A percentile compares a stretch with the other conserved stretches of the same genome.
These are phyloP conservation scores for Luffa aegyptiaca DNA, from an alignment of 306 rosid species.

Conservation along the genomic window DNA sequence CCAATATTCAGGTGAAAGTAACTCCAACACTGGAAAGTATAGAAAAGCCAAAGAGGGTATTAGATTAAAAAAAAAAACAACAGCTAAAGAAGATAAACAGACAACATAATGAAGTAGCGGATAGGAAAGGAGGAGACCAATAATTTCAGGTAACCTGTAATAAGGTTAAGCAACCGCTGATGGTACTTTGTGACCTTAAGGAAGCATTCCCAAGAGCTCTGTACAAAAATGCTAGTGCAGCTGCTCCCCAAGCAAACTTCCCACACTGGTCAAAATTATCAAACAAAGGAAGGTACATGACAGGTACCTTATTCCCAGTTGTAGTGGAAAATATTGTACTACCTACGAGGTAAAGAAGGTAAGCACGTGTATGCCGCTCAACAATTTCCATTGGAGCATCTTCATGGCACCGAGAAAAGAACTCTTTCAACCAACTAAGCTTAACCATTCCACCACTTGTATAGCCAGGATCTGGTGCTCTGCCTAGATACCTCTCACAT, in stretches of 20 bases:
- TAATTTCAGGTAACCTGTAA: constrained; percentile 50
- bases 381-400: constrained; percentile 64
- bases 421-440: constrained; percentile 98
- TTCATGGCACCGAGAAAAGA: constrained; percentile 75
- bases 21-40: constrained; percentile 85
- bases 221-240: constrained; percentile 77
- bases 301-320: constrained; percentile 98
- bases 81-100: neutral
- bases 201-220: constrained; percentile 98
- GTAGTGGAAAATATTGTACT: constrained; percentile 98
- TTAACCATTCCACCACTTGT: constrained; percentile 99
- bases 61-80: neutral
- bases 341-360: constrained; percentile 95
- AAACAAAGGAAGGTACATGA: constrained; percentile 96
- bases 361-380: constrained; percentile 88
- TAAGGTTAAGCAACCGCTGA: constrained; percentile 94
- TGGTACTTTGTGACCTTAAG: constrained; percentile 88
- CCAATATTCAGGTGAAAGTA: constrained; percentile 93
- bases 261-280: constrained; percentile 75
- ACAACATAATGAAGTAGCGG: neutral
- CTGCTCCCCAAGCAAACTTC: constrained; percentile 94
- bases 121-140: neutral
- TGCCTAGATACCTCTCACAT: constrained; percentile 82
- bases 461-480: constrained; percentile 70
- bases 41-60: constrained; percentile 2